A percentile compares a stretch with the other conserved stretches of the same genome.
Evolutionary conservation across 306 rosid species (phyloP).

Genomic region (Cyamopsis tetragonoloba): DNA sequence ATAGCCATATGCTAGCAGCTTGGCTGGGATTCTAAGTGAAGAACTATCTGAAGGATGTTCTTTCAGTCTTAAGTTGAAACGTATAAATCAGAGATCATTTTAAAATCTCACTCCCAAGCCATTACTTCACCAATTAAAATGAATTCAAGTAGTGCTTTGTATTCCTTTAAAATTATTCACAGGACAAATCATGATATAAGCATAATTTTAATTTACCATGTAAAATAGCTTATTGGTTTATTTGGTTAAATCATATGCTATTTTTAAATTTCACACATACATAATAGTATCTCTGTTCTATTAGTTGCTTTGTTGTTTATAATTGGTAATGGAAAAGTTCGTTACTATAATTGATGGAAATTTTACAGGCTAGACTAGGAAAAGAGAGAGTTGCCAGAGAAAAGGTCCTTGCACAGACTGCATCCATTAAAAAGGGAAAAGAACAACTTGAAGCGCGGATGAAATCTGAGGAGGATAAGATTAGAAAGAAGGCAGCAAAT

Average conservation of each 20-base stretch:
- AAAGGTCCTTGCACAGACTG: conserved; percentile 43
- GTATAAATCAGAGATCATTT: not conserved
- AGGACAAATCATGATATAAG: not conserved
- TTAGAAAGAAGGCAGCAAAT: conserved; percentile 45
- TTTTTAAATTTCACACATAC: not conserved
- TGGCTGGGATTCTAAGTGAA: not conserved
- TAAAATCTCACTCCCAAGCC: not conserved
- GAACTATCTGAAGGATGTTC: conserved; percentile 9
- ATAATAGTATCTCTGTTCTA: not conserved
- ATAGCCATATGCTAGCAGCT: not conserved
- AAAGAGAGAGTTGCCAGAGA: conserved; percentile 42
- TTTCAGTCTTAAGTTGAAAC: not conserved
- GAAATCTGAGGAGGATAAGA: conserved; percentile 41
- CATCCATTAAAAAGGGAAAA: conserved; percentile 44
- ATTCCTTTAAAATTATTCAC: not conserved
- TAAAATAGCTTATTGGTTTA: not conserved
- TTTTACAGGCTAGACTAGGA: conserved; percentile 46
- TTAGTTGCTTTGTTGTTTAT: conserved; percentile 12
- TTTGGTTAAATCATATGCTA: not conserved
- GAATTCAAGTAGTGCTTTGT: conserved; percentile 20
- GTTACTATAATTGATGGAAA: conserved; percentile 13
- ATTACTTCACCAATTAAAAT: conserved; percentile 4
- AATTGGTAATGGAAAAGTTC: not conserved
- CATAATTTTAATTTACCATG: not conserved
- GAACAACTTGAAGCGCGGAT: conserved; percentile 32